Evolutionary conservation across 2,329 filamentous ascomycete genomes (phyloP).

Genomic region (Ceratocystis alfenasii): DNA sequence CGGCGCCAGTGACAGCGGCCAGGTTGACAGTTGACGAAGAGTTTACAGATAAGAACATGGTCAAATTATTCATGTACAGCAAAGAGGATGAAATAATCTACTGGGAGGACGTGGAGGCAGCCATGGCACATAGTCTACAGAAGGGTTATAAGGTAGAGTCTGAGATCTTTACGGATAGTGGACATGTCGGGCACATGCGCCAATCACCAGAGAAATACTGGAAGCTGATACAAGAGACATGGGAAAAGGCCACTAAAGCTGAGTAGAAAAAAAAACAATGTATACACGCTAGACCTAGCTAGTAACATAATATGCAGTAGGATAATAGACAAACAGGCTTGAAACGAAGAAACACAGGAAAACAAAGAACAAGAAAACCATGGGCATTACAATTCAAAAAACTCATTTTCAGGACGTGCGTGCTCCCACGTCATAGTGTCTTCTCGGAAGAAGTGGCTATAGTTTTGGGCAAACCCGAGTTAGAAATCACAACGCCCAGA

Average conservation of each 20-base stretch:
- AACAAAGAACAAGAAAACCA: constrained; percentile 4
- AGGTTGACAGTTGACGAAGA: constrained; percentile 26
- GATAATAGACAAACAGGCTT: not conserved
- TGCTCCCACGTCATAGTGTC: constrained; percentile 30
- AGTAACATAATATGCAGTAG: constrained; percentile 1
- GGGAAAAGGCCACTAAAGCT: constrained; percentile 4
- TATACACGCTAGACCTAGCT: not conserved
- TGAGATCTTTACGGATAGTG: constrained; percentile 45
- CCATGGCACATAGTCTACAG: constrained; percentile 37
- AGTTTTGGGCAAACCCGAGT: constrained; percentile 11
- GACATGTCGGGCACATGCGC: constrained; percentile 51
- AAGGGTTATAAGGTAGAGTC: constrained; percentile 40
- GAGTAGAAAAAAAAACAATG: not conserved
- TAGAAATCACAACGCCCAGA: constrained; percentile 10
- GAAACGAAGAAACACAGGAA: constrained; percentile 2
- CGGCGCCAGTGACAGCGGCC: constrained; percentile 32
- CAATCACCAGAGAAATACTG: constrained; percentile 47
- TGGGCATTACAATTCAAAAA: constrained; percentile 12
- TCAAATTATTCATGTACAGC: constrained; percentile 47
- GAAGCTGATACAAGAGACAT: constrained; percentile 27
- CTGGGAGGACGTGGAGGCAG: constrained; percentile 43
- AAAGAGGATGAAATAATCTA: constrained; percentile 45
- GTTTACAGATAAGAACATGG: constrained; percentile 30
- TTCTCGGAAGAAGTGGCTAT: constrained; percentile 35
- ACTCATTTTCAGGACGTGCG: constrained; percentile 6